Conservation (phyloP, 352 stramenopile genomes). For the Phytophthora lateralis region DNA sequence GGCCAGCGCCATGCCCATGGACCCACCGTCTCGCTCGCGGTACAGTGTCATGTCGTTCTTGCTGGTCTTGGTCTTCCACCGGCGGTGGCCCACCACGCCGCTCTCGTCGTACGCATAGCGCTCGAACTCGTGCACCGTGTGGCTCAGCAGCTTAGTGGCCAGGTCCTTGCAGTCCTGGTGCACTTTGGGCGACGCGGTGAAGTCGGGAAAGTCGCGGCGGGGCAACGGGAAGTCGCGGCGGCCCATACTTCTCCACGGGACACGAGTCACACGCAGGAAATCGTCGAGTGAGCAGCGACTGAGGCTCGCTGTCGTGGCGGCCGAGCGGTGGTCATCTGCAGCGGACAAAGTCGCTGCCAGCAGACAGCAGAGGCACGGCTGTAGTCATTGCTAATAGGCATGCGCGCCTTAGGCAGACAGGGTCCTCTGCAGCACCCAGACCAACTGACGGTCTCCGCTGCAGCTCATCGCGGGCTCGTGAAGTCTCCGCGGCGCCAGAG, state of each 20-base stretch:
- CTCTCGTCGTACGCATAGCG: slow-evolving; percentile 36
- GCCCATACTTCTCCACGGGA: slow-evolving; percentile 13
- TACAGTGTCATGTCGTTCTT: slow-evolving; percentile 48
- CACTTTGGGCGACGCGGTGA: slow-evolving; percentile 42
- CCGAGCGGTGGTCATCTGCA: slow-evolving; percentile 6
- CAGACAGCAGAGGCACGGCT: slow-evolving; percentile 17
- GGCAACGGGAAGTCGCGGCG: slow-evolving; percentile 50
- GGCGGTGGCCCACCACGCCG: slow-evolving; percentile 30
- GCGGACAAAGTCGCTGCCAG: slow-evolving; percentile 19
- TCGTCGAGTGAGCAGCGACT: slow-evolving; percentile 6
- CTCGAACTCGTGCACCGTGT: slow-evolving; percentile 60
- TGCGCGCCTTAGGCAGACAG: slow-evolving; percentile 24
- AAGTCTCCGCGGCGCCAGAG: slow-evolving; percentile 13
- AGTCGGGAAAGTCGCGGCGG: slow-evolving; percentile 43
- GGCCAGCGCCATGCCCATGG: slow-evolving; percentile 31
- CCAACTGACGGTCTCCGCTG: slow-evolving; percentile 18
- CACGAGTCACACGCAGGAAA: slow-evolving; percentile 19
- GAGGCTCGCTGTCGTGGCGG: slow-evolving; percentile 10
- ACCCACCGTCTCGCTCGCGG: slow-evolving; percentile 37
- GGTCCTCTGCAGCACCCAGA: background rate
- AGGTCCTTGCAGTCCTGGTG: slow-evolving; percentile 43
- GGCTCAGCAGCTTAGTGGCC: slow-evolving; percentile 46
- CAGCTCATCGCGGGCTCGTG: slow-evolving; percentile 11
- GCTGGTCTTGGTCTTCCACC: slow-evolving; percentile 44
- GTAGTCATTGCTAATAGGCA: slow-evolving; percentile 3